phyloP scores from a whole-genome alignment of 192 early-diverging fungal species.

The Funneliformis geosporum region DNA sequence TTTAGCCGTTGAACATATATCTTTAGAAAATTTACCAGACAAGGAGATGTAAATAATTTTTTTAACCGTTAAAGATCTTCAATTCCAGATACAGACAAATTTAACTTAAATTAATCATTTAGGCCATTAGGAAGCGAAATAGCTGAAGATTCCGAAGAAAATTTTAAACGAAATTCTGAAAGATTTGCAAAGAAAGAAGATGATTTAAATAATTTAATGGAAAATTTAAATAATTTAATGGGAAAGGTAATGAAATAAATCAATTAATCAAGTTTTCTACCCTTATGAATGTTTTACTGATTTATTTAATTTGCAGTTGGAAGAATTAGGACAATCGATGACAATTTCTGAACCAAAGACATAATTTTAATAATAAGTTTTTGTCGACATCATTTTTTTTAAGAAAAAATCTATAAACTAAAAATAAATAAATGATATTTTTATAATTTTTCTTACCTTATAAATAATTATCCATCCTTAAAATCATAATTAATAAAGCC shows the following conservation, averaged over 20 bases:
- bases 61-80: not conserved
- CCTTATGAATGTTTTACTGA: not conserved
- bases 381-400: too few relatives aligned
- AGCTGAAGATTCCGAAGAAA: slow-evolving; percentile 21
- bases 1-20: slow-evolving; percentile 30
- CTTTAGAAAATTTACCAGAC: slow-evolving; percentile 28
- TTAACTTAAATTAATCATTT: not conserved
- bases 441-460: not conserved
- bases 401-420: too few relatives aligned
- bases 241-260: slow-evolving; percentile 2
- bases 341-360: not conserved
- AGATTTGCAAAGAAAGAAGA: slow-evolving; percentile 31
- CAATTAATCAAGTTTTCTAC: not conserved
- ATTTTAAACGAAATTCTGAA: slow-evolving; percentile 34
- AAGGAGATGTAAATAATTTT: slow-evolving; percentile 25
- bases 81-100: not conserved
- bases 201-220: slow-evolving; percentile 35
- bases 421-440: too few relatives aligned
- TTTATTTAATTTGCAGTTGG: slow-evolving; percentile 8
- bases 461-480: slow-evolving; percentile 11
- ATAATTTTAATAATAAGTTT: not conserved
- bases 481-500: slow-evolving; percentile 42
- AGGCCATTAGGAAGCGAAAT: slow-evolving; percentile 22
- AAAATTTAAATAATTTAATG: slow-evolving; percentile 27
- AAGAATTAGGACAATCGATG: slow-evolving; percentile 32